Conservation (phyloP, 208 protist genomes). For the Leishmania gerbilli region DNA sequence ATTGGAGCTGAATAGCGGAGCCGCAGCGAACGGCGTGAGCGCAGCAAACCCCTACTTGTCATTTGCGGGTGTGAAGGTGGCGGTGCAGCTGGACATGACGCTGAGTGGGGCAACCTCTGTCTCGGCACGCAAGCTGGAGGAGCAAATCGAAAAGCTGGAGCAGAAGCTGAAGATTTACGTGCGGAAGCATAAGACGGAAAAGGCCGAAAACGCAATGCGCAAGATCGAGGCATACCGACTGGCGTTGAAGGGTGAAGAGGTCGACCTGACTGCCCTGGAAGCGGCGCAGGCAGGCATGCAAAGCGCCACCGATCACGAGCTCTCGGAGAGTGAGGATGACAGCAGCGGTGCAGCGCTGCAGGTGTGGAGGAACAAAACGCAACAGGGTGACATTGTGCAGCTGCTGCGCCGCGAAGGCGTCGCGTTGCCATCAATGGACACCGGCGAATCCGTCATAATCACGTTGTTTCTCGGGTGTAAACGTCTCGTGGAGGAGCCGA, state of each 20-base stretch:
- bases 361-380: constrained; percentile 28
- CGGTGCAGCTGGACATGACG: constrained; percentile 75
- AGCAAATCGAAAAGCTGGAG: constrained; percentile 90
- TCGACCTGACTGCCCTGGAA: constrained; percentile 53
- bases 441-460: constrained; percentile 72
- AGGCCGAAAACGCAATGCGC: constrained; percentile 53
- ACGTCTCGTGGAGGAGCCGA: constrained; percentile 40
- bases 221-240: constrained; percentile 67
- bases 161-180: constrained; percentile 89
- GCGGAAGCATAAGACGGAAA: constrained; percentile 88
- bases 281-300: constrained; percentile 17
- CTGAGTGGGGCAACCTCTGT: constrained; percentile 55
- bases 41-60: constrained; percentile 42
- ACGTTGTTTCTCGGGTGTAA: constrained; percentile 59
- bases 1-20: constrained; percentile 40
- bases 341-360: constrained; percentile 18
- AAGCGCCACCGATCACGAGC: constrained; percentile 44
- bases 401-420: constrained; percentile 73
- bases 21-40: constrained; percentile 14
- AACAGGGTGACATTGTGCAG: constrained; percentile 44
- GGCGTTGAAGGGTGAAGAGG: constrained; percentile 69
- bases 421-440: constrained; percentile 71
- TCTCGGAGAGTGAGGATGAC: constrained; percentile 81
- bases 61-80: constrained; percentile 75
- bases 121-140: constrained; percentile 78